phyloP scores from a whole-genome alignment of 768 basidiomycete species.

The Dentipellis fragilis region DNA sequence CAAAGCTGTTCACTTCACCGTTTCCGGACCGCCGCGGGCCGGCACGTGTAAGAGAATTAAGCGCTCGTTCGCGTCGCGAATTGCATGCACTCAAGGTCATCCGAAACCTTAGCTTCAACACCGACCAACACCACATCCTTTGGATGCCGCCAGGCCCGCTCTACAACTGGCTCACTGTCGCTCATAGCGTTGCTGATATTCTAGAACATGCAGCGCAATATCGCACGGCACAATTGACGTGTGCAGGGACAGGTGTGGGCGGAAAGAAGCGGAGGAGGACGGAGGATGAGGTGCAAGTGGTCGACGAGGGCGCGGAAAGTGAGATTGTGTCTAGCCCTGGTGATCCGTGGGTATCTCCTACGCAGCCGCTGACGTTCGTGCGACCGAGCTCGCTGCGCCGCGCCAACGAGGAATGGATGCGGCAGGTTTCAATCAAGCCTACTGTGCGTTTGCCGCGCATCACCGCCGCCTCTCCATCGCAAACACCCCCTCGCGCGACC shows the following conservation, averaged over 20 bases:
- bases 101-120: too few species aligned
- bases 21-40: too few species aligned
- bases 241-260: slow-evolving; percentile 17
- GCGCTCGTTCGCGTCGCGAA: too few species aligned
- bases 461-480: too few species aligned
- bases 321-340: too few species aligned
- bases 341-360: background rate
- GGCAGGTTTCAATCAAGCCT: background rate
- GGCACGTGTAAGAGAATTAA: too few species aligned
- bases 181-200: slow-evolving; percentile 50
- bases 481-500: too few species aligned
- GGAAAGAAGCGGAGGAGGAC: background rate
- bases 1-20: too few species aligned
- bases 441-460: too few species aligned
- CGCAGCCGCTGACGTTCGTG: background rate
- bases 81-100: too few species aligned
- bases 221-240: slow-evolving; percentile 30
- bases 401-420: slow-evolving; percentile 9
- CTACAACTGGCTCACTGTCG: slow-evolving; percentile 66
- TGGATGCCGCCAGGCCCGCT: slow-evolving; percentile 59
- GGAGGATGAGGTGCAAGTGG: background rate
- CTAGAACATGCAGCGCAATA: slow-evolving; percentile 53
- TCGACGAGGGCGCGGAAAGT: background rate
- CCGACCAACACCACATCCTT: too few species aligned
- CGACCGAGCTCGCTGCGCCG: slow-evolving; percentile 4